These are phyloP conservation scores for Pisolithus microcarpus DNA, from an alignment of 768 basidiomycete species.

Conservation along the genomic window DNA sequence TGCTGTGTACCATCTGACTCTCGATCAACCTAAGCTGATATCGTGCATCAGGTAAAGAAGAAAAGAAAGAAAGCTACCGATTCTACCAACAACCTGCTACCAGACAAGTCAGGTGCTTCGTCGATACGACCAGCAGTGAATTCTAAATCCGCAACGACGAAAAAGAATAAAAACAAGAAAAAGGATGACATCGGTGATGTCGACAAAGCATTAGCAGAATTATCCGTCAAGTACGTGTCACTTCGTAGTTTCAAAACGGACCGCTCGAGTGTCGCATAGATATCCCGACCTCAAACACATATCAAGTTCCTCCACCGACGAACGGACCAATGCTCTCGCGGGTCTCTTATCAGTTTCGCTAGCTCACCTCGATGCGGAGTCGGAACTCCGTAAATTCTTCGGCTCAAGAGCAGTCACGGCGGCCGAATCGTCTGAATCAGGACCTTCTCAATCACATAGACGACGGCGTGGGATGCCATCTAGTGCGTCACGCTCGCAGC, in stretches of 20 bases:
- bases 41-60: slow-evolving; percentile 28
- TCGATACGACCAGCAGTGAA: slow-evolving; percentile 12
- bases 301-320: slow-evolving; percentile 18
- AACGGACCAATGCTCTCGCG: slow-evolving; percentile 31
- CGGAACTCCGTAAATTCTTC: slow-evolving; percentile 91
- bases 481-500: slow-evolving; percentile 50
- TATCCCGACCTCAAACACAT: slow-evolving; percentile 47
- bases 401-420: slow-evolving; percentile 82
- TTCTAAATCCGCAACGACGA: slow-evolving; percentile 30
- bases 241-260: background rate
- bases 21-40: background rate
- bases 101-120: slow-evolving; percentile 4
- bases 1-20: background rate
- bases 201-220: slow-evolving; percentile 76
- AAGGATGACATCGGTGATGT: slow-evolving; percentile 70
- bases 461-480: slow-evolving; percentile 30
- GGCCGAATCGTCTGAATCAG: slow-evolving; percentile 34
- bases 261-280: slow-evolving; percentile 22
- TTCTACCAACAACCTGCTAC: slow-evolving; percentile 3
- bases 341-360: slow-evolving; percentile 73
- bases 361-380: slow-evolving; percentile 77
- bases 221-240: slow-evolving; percentile 58
- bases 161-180: slow-evolving; percentile 52
- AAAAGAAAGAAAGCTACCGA: slow-evolving; percentile 30
- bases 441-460: slow-evolving; percentile 28